Evolutionary conservation across 352 stramenopile species (phyloP).

Genomic region (Phytophthora megakarya): DNA sequence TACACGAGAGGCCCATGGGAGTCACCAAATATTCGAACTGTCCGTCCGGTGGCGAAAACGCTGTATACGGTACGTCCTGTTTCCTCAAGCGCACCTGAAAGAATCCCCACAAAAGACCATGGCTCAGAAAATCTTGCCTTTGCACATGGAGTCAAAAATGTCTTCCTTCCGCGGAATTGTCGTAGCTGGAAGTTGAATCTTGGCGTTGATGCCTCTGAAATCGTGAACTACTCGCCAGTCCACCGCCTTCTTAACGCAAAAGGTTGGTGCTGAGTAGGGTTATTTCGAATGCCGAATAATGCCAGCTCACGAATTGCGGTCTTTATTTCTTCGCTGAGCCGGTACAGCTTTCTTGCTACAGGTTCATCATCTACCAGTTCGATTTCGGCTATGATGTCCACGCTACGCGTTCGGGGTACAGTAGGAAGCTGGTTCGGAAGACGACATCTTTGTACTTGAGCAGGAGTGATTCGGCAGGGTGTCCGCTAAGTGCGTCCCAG

Average conservation of each 20-base stretch:
- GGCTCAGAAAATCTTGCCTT: neutral
- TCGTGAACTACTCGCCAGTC: constrained; percentile 4
- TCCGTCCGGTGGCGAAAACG: neutral
- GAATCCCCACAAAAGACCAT: neutral
- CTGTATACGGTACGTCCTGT: neutral
- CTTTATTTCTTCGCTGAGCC: constrained; percentile 5
- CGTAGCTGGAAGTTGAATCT: neutral
- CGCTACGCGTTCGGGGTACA: neutral
- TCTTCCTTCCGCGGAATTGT: constrained; percentile 1
- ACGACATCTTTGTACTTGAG: constrained; percentile 5
- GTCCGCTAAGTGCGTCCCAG: neutral
- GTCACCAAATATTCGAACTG: constrained; percentile 15
- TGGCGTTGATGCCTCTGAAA: constrained; percentile 5
- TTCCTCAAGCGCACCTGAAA: neutral
- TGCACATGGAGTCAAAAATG: constrained; percentile 1
- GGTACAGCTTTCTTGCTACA: neutral
- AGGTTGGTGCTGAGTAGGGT: neutral
- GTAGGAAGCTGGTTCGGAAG: neutral
- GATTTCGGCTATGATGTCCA: neutral
- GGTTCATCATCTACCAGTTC: neutral
- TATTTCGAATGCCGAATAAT: neutral
- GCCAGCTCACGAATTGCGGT: neutral
- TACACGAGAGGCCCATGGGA: constrained; percentile 4
- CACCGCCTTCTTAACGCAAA: no score
- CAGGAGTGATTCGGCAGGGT: neutral